phyloP scores from a whole-genome alignment of 768 basidiomycete species.

The Termitomyces sp. region DNA sequence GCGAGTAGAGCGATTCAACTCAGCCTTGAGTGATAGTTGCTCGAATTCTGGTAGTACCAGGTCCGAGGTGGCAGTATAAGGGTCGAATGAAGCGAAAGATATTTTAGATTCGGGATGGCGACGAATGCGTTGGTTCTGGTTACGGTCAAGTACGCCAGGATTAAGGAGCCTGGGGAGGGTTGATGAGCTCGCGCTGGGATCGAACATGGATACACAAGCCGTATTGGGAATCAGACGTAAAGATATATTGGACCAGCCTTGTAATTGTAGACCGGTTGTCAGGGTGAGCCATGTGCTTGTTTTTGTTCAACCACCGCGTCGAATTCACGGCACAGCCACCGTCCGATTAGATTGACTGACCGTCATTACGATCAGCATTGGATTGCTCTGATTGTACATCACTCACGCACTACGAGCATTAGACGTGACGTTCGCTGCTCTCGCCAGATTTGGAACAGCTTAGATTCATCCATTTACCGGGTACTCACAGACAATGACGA shows the following conservation, averaged over 20 bases:
- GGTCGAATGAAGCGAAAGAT: slow-evolving; percentile 74
- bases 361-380: background rate
- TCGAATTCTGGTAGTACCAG: slow-evolving; percentile 29
- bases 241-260: background rate
- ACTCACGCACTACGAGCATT: slow-evolving; percentile 7
- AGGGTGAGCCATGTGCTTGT: slow-evolving; percentile 6
- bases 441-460: slow-evolving; percentile 11
- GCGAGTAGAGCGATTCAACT: slow-evolving; percentile 56
- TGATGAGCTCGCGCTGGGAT: slow-evolving; percentile 19
- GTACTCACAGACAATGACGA: slow-evolving; percentile 35
- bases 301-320: background rate
- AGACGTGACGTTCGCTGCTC: slow-evolving; percentile 15
- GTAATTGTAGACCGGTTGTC: slow-evolving; percentile 18
- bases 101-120: slow-evolving; percentile 53
- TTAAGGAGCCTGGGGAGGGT: slow-evolving; percentile 17
- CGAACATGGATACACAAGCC: background rate
- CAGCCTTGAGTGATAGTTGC: slow-evolving; percentile 40
- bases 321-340: slow-evolving; percentile 7
- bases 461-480: slow-evolving; percentile 5
- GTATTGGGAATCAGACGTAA: background rate
- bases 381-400: background rate
- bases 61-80: slow-evolving; percentile 49
- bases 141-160: slow-evolving; percentile 64
- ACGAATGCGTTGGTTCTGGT: slow-evolving; percentile 59
- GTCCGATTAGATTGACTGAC: slow-evolving; percentile 9